Base-by-base conservation (phyloP, 129 eudicot species). In the Rutidosis leptorrhynchoides region DNA sequence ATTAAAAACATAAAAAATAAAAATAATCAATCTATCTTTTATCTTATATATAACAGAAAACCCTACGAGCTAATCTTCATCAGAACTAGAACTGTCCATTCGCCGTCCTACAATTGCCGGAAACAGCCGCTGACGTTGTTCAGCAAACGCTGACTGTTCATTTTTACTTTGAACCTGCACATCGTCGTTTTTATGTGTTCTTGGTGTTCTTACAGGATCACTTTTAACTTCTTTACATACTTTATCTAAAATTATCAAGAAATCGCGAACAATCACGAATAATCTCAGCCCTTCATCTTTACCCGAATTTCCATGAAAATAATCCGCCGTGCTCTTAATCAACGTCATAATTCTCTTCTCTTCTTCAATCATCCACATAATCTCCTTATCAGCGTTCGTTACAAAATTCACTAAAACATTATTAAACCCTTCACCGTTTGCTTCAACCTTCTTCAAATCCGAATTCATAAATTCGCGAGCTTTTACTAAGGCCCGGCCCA, bases 241-340 rank as follows among this genome's bases (percentile, higher is more conserved):
- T 67, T 83, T 94, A 46, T 84, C 92, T 45, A 94, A 76, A 64
- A 94, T 84, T 64, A 84, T 73, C 57, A 94, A 72, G 73, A 94
- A 94, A 76, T 94, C 99, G 42, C 97, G 77, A 28, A 94, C 99
- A 28, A 94, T 78, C 26, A 82, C 81, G 52, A 94, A 94, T 35
- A 94, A 73, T 48, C 97, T 75, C 79, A 94, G 66, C 24, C 99
- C 99, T 75, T 94, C 99, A 19, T 94, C 97, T 64, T 83, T 94
- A 62, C 88, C 90, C 0, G 95, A 57, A 3, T 79, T 79, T 5
- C 99, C 99, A 35, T 94, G 99, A 69, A 89, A 94, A 58, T 94
- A 94, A 81, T 89, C 99, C 7, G 79, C 89, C 8, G 99, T 84
- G 70, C 76, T 86, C 77, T 84, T 94, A 56, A 94, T 86, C 58